These are phyloP conservation scores for Lasiosphaeriaceae sp. DNA, from an alignment of 495 filamentous ascomycete species.

Conservation along the genomic window DNA sequence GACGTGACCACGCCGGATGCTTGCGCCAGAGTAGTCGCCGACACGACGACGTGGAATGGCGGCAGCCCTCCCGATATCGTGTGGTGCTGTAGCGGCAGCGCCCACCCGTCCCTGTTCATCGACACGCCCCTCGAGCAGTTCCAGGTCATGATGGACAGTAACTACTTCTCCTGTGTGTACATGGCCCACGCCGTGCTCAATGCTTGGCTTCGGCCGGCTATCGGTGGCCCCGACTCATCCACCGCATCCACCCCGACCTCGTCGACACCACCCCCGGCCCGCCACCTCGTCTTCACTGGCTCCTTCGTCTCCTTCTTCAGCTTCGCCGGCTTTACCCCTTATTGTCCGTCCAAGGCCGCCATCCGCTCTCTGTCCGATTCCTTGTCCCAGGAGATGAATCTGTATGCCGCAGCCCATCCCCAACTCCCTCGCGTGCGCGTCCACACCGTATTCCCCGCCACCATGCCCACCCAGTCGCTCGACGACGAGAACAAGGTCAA, in stretches of 20 bases:
- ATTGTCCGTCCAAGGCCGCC: conserved; percentile 74
- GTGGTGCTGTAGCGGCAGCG: conserved; percentile 75
- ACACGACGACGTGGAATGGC: conserved; percentile 70
- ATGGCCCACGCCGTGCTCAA: conserved; percentile 63
- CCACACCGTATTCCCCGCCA: conserved; percentile 76
- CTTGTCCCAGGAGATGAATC: conserved; percentile 71
- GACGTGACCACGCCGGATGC: conserved; percentile 64
- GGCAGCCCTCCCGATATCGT: conserved; percentile 68
- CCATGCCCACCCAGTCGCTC: conserved; percentile 64
- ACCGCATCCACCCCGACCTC: neutral
- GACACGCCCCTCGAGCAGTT: conserved; percentile 60
- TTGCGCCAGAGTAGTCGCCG: conserved; percentile 58
- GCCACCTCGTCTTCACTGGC: conserved; percentile 78
- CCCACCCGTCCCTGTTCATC: conserved; percentile 66
- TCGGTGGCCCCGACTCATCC: conserved; percentile 15
- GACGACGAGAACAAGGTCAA: conserved; percentile 71
- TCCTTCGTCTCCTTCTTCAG: conserved; percentile 66
- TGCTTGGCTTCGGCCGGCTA: conserved; percentile 39
- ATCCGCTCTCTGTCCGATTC: conserved; percentile 71
- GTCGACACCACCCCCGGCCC: conserved; percentile 29
- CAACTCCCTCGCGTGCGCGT: conserved; percentile 51
- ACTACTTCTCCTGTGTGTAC: conserved; percentile 78
- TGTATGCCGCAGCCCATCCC: conserved; percentile 56
- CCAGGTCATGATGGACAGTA: conserved; percentile 70
- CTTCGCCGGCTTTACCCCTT: conserved; percentile 70